A percentile compares a stretch with the other conserved stretches of the same genome.
phyloP scores from a whole-genome alignment of 1,284 basidiomycete genomes.

The Lentinula novae-zelandiae region DNA sequence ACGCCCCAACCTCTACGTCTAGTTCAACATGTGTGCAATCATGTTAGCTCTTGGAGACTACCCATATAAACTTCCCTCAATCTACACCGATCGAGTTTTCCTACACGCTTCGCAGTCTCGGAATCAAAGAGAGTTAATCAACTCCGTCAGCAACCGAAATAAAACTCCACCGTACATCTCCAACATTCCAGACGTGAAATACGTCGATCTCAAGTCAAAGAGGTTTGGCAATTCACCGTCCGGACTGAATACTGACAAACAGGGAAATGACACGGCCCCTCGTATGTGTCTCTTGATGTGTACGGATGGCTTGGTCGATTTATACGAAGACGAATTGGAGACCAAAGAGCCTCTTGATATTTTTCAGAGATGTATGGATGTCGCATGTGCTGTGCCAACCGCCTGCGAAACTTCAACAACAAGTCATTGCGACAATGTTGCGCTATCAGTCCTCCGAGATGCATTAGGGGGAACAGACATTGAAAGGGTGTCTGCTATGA shows the following conservation, averaged over 20 bases:
- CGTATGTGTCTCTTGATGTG: constrained; percentile 18
- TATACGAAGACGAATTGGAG: constrained; percentile 10
- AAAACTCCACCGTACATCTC: constrained; percentile 27
- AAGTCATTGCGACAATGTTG: not conserved
- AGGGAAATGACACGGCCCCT: not conserved
- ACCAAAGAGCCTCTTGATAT: not conserved
- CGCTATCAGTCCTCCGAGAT: constrained; percentile 22
- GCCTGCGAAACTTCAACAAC: too few relatives aligned
- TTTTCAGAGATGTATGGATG: not conserved
- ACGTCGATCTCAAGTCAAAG: constrained; percentile 15
- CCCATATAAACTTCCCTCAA: constrained; percentile 29
- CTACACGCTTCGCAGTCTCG: too few relatives aligned
- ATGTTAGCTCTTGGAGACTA: constrained; percentile 33
- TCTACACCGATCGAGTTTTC: constrained; percentile 30
- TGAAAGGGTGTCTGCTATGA: constrained; percentile 11
- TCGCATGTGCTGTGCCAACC: constrained; percentile 2
- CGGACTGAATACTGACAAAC: not conserved
- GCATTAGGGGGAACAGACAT: constrained; percentile 14
- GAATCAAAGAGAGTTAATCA: too few relatives aligned
- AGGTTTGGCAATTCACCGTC: not conserved
- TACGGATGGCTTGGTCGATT: constrained; percentile 20
- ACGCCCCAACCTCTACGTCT: not conserved
- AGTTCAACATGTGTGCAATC: too few relatives aligned
- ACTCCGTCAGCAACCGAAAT: constrained; percentile 11
- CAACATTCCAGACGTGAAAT: constrained; percentile 22